phyloP scores from a whole-genome alignment of 768 basidiomycete genomes.

The Kwoniella sp. region DNA sequence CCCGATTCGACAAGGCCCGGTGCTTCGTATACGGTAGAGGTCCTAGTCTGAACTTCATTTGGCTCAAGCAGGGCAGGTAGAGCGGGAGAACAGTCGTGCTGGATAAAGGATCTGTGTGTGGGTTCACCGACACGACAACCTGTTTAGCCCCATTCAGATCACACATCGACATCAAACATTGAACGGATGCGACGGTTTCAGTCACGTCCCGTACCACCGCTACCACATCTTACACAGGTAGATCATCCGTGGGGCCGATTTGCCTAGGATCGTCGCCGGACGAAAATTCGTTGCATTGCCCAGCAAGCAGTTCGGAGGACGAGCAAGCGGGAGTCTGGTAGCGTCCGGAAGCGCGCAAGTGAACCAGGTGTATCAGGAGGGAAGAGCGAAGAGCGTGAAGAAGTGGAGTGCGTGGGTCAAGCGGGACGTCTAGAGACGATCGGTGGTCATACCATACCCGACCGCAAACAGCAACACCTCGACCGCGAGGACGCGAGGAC shows the following conservation, averaged over 20 bases:
- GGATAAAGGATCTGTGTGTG: no score
- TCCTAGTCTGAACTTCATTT: no score
- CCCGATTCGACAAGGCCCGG: no score
- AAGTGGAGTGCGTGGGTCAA: slow-evolving; percentile 1
- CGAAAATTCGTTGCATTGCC: no score
- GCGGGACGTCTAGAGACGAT: not conserved
- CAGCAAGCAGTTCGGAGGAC: no score
- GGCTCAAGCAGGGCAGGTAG: no score
- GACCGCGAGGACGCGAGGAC: not conserved
- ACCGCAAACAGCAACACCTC: not conserved
- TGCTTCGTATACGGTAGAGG: no score
- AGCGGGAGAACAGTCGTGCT: no score
- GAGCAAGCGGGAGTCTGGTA: no score
- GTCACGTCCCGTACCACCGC: not conserved
- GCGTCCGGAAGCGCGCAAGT: no score
- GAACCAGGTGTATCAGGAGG: not conserved
- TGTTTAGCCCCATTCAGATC: no score
- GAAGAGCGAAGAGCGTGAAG: not conserved
- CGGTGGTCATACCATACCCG: not conserved
- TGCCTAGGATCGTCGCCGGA: not conserved
- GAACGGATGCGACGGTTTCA: slow-evolving; percentile 1
- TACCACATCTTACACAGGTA: not conserved
- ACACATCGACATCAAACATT: not conserved
- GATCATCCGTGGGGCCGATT: not conserved
- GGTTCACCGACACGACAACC: no score